phyloP scores from a whole-genome alignment of 352 stramenopile genomes.

The Phytopythium delawarense region DNA sequence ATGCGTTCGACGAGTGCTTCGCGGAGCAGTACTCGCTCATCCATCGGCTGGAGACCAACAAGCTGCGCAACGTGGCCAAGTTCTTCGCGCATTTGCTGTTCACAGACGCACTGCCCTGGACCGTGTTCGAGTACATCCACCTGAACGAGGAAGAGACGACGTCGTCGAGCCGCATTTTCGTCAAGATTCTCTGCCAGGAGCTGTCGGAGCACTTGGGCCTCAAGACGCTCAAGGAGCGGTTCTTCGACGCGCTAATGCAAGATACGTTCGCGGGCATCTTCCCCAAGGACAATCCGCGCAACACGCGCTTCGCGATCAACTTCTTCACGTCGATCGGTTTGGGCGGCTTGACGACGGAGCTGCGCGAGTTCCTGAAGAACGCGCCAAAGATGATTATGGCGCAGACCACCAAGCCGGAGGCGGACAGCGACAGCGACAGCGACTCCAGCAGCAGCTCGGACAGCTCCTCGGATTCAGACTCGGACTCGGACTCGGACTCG shows the following conservation, averaged over 20 bases:
- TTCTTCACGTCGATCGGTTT: conserved; percentile 99
- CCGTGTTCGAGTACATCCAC: conserved; percentile 94
- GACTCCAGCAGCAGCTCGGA: conserved; percentile 34
- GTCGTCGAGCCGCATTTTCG: conserved; percentile 98
- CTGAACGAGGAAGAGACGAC: conserved; percentile 99
- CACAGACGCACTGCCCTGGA: conserved; percentile 98
- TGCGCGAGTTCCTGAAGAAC: conserved; percentile 96
- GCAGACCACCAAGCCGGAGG: conserved; percentile 39
- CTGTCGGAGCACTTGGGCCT: conserved; percentile 97
- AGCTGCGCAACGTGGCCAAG: conserved; percentile 98
- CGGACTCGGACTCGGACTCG: conserved; percentile 24
- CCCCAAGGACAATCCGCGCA: conserved; percentile 95
- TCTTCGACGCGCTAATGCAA: conserved; percentile 90
- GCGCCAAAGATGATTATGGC: conserved; percentile 93
- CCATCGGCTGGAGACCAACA: conserved; percentile 98
- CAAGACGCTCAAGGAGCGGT: conserved; percentile 93
- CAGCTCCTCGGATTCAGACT: conserved; percentile 36
- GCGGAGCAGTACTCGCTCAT: conserved; percentile 94
- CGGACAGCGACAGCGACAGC: conserved; percentile 30
- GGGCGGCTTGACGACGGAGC: conserved; percentile 95
- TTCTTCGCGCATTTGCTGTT: conserved; percentile 98
- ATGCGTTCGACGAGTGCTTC: conserved; percentile 95
- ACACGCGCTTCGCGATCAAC: conserved; percentile 99
- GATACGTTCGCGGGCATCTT: conserved; percentile 95
- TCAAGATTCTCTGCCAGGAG: conserved; percentile 99